phyloP scores from a whole-genome alignment of 2,329 filamentous ascomycete species.

The Cercospora sesami region DNA sequence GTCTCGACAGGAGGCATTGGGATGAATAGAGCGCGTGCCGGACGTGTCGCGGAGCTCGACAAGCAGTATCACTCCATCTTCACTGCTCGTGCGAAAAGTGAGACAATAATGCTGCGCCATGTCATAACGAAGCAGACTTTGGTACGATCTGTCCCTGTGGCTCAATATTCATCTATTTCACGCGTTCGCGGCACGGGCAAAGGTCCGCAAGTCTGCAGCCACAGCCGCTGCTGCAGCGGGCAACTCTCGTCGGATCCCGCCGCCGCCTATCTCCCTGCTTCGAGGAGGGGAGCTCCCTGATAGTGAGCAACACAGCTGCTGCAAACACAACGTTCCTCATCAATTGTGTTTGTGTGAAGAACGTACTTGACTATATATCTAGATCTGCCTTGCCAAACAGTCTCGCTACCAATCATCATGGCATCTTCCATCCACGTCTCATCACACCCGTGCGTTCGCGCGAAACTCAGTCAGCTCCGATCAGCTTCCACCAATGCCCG shows the following conservation, averaged over 20 bases:
- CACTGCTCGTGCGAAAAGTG: not conserved
- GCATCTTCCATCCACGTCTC: conserved; percentile 65
- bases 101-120: not conserved
- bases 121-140: not conserved
- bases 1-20: not conserved
- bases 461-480: conserved; percentile 87
- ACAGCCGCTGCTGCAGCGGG: not conserved
- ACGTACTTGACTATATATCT: not conserved
- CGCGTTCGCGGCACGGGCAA: not conserved
- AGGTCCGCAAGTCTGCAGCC: not conserved
- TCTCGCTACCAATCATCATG: conserved; percentile 15
- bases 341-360: not conserved
- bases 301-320: not conserved
- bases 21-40: not conserved
- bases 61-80: not conserved
- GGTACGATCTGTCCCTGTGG: not conserved
- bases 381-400: not conserved
- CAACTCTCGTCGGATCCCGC: conserved; percentile 3
- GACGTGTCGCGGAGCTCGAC: not conserved
- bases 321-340: not conserved
- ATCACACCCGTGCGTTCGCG: conserved; percentile 77
- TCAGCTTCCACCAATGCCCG: conserved; percentile 67
- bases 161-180: not conserved
- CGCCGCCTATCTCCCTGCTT: conserved; percentile 1
- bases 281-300: not conserved